Evolutionary conservation across 805 yeast species (phyloP), one percentile per base, ranked within the genome.

Genomic region (Yamadazyma takamatsuzukensis): DNA sequence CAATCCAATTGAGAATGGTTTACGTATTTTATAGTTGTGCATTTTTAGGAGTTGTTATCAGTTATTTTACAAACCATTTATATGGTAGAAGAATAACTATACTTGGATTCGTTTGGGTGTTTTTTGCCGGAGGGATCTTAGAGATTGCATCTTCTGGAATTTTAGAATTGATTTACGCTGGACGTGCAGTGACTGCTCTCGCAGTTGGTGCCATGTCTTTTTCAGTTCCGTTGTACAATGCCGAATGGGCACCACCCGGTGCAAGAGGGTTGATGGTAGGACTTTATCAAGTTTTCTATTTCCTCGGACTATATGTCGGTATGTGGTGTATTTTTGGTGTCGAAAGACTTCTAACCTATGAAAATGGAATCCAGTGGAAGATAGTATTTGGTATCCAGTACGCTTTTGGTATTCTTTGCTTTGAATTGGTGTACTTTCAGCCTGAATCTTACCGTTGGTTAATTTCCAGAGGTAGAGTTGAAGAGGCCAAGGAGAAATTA

Each of bases 201-300:
- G 90, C 88, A 49, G 80, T 78, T 42, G 90, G 90, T 42, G 53
- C 80, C 51, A 75, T 75, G 51, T 80, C 87, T 15, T 78, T 85
- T 21, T 78, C 85, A 26, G 77, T 81, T 37, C 90, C 90, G 13
- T 78, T 79, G 42, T 83, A 83, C 76, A 87, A 80, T 53, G 71
- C 88, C 3, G 93, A 83, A 55, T 70, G 76, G 61, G 72, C 87
- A 25, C 71, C 72, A 30, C 56, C 61, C 7, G 75, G 70, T 43
- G 68, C 66, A 41, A 74, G 88, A 64, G 89, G 88, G 47, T 59
- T 69, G 38, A 60, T 80, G 45, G 86, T 80, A 33, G 72, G 72
- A 37, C 61, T 80, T 48, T 84, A 80, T 56, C 87, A 86, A 36
- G 72, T 82, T 15, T 73, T 78, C 18, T 75, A 80, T 41, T 59